phyloP scores from a whole-genome alignment of 2,329 filamentous ascomycete genomes.

The Aspergillus aculeatus region DNA sequence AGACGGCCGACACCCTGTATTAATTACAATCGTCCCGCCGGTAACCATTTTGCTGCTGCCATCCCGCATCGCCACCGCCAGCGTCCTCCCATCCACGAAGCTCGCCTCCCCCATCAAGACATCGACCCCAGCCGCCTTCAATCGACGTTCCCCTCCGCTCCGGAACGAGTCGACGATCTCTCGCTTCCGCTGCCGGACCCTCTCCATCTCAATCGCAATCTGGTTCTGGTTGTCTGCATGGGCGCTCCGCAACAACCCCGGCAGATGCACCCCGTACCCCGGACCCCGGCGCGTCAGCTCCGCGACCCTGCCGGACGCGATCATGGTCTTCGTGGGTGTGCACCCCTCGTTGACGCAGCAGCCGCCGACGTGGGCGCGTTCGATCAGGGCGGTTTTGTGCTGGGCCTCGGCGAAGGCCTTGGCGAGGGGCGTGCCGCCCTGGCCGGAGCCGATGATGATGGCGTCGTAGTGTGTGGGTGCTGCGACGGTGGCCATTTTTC shows the following conservation, averaged over 20 bases:
- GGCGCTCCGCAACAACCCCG: no score
- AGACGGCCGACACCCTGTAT: neutral
- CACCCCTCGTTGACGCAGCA: constrained; percentile 58
- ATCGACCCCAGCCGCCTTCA: constrained; percentile 2
- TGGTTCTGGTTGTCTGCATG: no score
- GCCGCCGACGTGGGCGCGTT: constrained; percentile 47
- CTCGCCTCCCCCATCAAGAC: constrained; percentile 3
- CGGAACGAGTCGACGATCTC: constrained; percentile 54
- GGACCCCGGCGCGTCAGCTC: constrained; percentile 27
- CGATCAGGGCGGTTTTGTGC: constrained; percentile 6
- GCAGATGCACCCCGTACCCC: neutral
- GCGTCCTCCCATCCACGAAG: neutral
- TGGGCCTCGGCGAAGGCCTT: constrained; percentile 3
- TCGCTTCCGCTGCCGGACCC: constrained; percentile 53
- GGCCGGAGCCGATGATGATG: constrained; percentile 11
- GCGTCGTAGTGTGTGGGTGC: constrained; percentile 6
- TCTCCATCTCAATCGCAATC: constrained; percentile 49
- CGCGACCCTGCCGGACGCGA: constrained; percentile 53
- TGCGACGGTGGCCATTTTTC: constrained; percentile 2
- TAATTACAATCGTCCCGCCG: neutral
- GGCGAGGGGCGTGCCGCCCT: constrained; percentile 10
- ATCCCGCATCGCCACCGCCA: neutral
- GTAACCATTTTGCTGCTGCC: neutral
- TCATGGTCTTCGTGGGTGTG: constrained; percentile 59
- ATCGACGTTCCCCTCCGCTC: constrained; percentile 44